Evolutionary conservation across 306 rosid genomes (phyloP).

Genomic region (Ochetophila trinervis): DNA sequence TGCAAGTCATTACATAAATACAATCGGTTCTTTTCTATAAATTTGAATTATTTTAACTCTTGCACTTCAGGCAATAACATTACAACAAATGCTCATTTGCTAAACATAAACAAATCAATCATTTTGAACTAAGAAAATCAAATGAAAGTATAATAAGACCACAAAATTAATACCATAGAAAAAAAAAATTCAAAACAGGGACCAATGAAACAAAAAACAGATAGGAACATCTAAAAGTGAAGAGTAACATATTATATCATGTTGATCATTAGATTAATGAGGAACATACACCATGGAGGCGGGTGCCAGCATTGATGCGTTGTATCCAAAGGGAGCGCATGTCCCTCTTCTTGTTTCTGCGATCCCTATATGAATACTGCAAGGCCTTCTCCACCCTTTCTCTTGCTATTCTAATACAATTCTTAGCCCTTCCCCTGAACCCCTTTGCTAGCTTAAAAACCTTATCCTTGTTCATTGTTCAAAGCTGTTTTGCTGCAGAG

Average conservation of each 20-base stretch:
- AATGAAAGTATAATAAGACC: no score
- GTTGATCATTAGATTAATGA: slow-evolving; percentile 4
- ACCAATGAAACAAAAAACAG: not conserved
- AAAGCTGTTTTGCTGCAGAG: slow-evolving; percentile 22
- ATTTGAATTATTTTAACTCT: no score
- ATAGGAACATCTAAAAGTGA: not conserved
- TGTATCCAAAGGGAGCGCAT: slow-evolving; percentile 97
- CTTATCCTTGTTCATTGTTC: slow-evolving; percentile 73
- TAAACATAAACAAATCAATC: no score
- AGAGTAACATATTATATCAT: not conserved
- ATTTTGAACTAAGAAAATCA: no score
- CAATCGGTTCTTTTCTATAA: no score
- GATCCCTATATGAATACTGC: slow-evolving; percentile 95
- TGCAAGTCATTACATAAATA: no score
- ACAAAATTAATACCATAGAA: not conserved
- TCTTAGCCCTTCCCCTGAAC: slow-evolving; percentile 94
- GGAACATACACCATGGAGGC: slow-evolving; percentile 71
- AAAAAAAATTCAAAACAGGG: not conserved
- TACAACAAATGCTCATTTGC: no score
- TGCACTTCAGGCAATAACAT: no score
- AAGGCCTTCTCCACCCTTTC: slow-evolving; percentile 98
- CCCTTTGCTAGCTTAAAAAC: slow-evolving; percentile 92
- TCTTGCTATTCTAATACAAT: slow-evolving; percentile 91
- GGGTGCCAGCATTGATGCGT: slow-evolving; percentile 92
- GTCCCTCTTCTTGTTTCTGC: slow-evolving; percentile 93